Base-by-base conservation (phyloP, 2,329 filamentous ascomycete species). In the Xylaria sp. region DNA sequence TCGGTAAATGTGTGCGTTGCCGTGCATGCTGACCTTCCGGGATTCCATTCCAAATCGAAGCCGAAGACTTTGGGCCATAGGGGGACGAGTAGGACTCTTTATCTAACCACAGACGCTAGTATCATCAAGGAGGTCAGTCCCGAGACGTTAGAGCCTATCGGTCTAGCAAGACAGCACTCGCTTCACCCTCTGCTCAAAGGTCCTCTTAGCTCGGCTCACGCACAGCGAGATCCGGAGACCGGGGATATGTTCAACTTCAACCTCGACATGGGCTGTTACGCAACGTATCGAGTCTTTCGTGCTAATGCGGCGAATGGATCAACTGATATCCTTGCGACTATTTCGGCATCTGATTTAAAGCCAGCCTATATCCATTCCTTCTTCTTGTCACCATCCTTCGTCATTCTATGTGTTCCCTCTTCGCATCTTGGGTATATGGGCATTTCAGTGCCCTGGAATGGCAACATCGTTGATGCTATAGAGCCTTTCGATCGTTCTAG, bases 241-340 rank as follows among this genome's bases (percentile, higher is more conserved):
- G 91, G 92, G 6, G 91, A 95, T 65, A 72, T 91, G 6, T 94
- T 86, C 81, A 96, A 95, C 76, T 94, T 86, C 77, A 96, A 96
- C 70, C 83, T 93, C n/a, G 81, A 87, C 0, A 73, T 91, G 17
- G 87, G 87, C 0, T 75, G 73, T 0, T 72, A 71, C 0, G 74
- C 85, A 0, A 85, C 81, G 0, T 95, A 94, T 71, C 86, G 89
- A 15, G 71, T 95, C 15, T 95, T 93, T 74, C 78, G 83, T 1
- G 84, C 87, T 2, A 88, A 83, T 17, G 84, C 86, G 0, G 73
- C 80, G 0, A 89, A 86, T 0, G 90, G 88, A 0, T 78, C 85
- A 56, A 91, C 90, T 0, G 83, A 86, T 0, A 87, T 95, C 17
- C 81, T 96, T 0, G 91, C 91, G 3, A 87, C 84, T 0, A 85